Evolutionary conservation across 2,329 filamentous ascomycete genomes (phyloP).

Genomic region (Fusarium sp.): DNA sequence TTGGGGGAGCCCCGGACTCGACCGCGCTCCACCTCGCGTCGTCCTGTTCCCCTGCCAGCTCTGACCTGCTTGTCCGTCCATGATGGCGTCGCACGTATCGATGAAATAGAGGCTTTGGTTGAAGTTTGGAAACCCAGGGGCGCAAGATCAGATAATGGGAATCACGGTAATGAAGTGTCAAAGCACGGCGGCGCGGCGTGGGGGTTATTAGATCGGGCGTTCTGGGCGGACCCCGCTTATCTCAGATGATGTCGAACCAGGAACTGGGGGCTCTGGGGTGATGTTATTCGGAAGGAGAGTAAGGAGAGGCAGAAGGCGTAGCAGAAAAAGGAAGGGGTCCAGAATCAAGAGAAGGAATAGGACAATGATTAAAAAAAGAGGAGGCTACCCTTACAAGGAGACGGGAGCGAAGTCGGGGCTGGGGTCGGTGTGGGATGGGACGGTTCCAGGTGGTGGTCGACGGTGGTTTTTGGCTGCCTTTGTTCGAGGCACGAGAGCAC

Average conservation of each 20-base stretch:
- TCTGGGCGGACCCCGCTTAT: constrained; percentile 44
- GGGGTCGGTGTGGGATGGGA: constrained; percentile 38
- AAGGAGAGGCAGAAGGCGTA: constrained; percentile 1
- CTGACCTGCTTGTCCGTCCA: constrained; percentile 50
- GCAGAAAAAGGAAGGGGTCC: constrained; percentile 13
- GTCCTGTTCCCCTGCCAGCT: constrained; percentile 45
- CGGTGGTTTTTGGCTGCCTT: constrained; percentile 29
- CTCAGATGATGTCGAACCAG: constrained; percentile 22
- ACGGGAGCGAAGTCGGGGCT: constrained; percentile 46
- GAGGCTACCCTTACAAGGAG: constrained; percentile 30
- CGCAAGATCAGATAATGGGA: constrained; percentile 22
- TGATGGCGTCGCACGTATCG: constrained; percentile 31
- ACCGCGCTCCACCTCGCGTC: constrained; percentile 48
- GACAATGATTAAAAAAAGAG: constrained; percentile 22
- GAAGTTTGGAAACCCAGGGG: constrained; percentile 9
- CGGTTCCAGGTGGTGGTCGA: constrained; percentile 20
- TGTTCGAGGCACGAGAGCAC: constrained; percentile 49
- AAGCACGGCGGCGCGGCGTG: constrained; percentile 30
- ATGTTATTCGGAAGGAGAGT: constrained; percentile 27
- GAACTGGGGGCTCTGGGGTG: constrained; percentile 23
- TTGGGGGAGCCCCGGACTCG: constrained; percentile 51
- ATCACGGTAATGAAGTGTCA: constrained; percentile 35
- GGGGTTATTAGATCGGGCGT: constrained; percentile 31
- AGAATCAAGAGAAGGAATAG: constrained; percentile 23
- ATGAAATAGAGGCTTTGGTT: constrained; percentile 17